These are phyloP conservation scores for Trichoderma aggressivum DNA, from an alignment of 2,329 filamentous ascomycete genomes.

Conservation along the genomic window DNA sequence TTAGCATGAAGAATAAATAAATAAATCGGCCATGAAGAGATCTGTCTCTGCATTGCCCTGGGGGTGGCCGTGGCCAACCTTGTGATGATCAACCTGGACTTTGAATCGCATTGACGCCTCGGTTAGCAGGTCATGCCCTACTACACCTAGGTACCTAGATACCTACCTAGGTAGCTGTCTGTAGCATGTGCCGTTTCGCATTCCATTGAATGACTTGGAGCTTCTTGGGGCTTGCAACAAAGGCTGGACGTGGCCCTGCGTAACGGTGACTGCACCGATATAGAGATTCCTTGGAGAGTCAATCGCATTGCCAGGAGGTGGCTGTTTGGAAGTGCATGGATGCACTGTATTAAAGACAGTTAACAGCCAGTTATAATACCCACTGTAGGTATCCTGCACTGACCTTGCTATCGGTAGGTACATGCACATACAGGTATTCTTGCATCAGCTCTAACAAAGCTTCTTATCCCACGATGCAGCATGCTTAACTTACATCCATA, in stretches of 20 bases:
- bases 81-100: not conserved
- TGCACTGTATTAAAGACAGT: too few relatives aligned
- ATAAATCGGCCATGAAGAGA: not conserved
- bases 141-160: too few relatives aligned
- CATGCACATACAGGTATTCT: not conserved
- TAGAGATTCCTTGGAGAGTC: not conserved
- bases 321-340: not conserved
- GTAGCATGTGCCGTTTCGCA: not conserved
- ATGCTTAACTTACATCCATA: too few relatives aligned
- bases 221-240: not conserved
- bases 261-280: not conserved
- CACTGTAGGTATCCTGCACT: not conserved
- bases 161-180: too few relatives aligned
- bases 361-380: too few relatives aligned
- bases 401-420: not conserved
- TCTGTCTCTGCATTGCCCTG: not conserved
- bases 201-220: not conserved
- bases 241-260: not conserved
- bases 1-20: not conserved
- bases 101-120: not conserved
- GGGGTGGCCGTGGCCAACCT: not conserved
- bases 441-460: not conserved
- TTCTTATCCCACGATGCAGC: not conserved
- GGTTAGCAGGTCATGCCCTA: not conserved
- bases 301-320: not conserved